Percentiles rank a stretch among this genome's conserved stretches.
Evolutionary conservation across 2,329 filamentous ascomycete species (phyloP).

Genomic region (Stachybotrys chlorohalonatus): DNA sequence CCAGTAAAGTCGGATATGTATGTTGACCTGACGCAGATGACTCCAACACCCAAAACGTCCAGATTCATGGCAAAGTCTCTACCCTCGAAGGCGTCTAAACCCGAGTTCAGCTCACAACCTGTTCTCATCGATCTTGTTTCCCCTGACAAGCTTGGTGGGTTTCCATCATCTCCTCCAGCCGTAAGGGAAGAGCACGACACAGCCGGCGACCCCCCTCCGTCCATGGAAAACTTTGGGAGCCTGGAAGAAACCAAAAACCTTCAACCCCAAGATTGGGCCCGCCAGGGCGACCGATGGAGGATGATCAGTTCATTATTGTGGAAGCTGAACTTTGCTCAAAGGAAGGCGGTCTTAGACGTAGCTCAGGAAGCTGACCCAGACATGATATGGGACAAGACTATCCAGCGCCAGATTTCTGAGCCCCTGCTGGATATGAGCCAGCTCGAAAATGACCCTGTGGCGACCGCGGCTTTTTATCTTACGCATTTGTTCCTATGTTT

Average conservation of each 20-base stretch:
- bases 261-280: slow-evolving; percentile 14
- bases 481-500: slow-evolving; percentile 21
- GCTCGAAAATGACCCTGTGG: slow-evolving; percentile 4
- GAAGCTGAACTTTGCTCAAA: slow-evolving; percentile 17
- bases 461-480: slow-evolving; percentile 18
- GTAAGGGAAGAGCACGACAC: background rate
- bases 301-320: slow-evolving; percentile 19
- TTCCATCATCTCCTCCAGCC: background rate
- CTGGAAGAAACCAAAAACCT: slow-evolving; percentile 12
- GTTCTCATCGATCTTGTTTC: background rate
- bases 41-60: slow-evolving; percentile 4
- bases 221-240: slow-evolving; percentile 11
- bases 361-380: slow-evolving; percentile 7
- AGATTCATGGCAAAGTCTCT: background rate
- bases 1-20: slow-evolving; percentile 5
- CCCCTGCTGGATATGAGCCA: slow-evolving; percentile 6
- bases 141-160: background rate
- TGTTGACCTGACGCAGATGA: slow-evolving; percentile 20
- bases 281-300: slow-evolving; percentile 16
- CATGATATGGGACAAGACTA: slow-evolving; percentile 10
- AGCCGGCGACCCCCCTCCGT: slow-evolving; percentile 2
- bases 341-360: slow-evolving; percentile 14
- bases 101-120: background rate
- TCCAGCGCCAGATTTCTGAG: slow-evolving; percentile 8
- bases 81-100: background rate